Base-by-base conservation (phyloP, 2,329 filamentous ascomycete genomes). In the Ophiostoma pallidulum region DNA sequence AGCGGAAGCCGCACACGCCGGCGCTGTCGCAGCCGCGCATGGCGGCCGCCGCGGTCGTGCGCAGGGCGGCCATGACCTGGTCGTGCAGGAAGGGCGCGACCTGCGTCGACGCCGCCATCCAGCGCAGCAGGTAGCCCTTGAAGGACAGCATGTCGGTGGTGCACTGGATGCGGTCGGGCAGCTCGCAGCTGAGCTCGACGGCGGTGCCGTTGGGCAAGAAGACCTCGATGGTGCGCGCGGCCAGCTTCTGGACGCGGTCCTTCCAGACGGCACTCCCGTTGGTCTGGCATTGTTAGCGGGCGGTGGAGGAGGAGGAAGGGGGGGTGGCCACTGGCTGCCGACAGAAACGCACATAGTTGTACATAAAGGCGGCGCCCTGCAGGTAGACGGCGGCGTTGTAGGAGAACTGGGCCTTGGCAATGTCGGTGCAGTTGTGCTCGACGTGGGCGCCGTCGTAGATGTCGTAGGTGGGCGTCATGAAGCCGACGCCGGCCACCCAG, bases 91-190 rank as follows among this genome's bases (percentile, higher is more conserved):
- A 72, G 0, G 83, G 82, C 0, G 78, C 81, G n/a, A 87, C 46
- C 56, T 82, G 71, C 2, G 77, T 73, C 1, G 75, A 71, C 19
- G 74, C 70, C 4, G 76, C 70, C 55, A 87, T 67, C 78, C 81
- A 85, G 35, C 80, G 74, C 55, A 79, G 72, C 16, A 86, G 67
- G 49, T 81, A 80, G 33, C 82, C 83, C 64, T 86, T 86, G 74
- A 84, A 88, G 1, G 77, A 77, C 50, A 77, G 64, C 70, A 88
- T 84, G 58, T 91, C 86, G 41, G 75, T 71, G 49, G 81, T 81
- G 67, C 86, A 91, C 2, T 71, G 65, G 22, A 55, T 44, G 50
- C 50, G 51, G 14, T 61, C 57, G 16, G 18, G 1, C 12, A 56
- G 54, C 54, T 88, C 83, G 65, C 86, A 91, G 13, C 78, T 70